A percentile compares a stretch with the other conserved stretches of the same genome.
These are phyloP conservation scores for Xylariaceae sp. DNA, from an alignment of 2,329 filamentous ascomycete species.

Conservation along the genomic window DNA sequence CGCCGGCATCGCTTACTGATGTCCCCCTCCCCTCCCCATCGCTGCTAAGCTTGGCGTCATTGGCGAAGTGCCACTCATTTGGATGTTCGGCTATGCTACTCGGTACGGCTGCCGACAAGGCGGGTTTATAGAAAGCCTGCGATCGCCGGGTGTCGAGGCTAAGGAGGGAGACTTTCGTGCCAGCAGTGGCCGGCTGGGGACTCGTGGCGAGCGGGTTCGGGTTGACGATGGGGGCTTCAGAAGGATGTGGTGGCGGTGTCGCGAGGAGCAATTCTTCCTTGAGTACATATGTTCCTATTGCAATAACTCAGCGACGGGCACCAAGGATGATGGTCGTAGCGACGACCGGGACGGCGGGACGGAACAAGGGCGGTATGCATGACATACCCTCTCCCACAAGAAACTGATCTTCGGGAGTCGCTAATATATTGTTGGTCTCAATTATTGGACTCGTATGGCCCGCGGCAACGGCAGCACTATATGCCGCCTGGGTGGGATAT, in stretches of 20 bases:
- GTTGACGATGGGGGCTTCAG: conserved; percentile 80
- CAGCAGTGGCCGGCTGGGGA: conserved; percentile 75
- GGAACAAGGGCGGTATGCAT: not conserved
- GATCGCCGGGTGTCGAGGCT: conserved; percentile 60
- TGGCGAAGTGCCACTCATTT: conserved; percentile 56
- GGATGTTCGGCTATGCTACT: conserved; percentile 59
- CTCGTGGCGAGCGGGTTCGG: conserved; percentile 87
- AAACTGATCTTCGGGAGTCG: conserved; percentile 82
- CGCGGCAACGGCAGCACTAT: conserved; percentile 66
- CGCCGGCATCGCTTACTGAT: conserved; percentile 48
- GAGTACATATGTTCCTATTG: conserved; percentile 76
- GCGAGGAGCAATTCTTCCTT: conserved; percentile 90
- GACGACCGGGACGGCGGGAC: not conserved
- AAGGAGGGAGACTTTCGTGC: conserved; percentile 78
- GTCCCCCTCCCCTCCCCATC: conserved; percentile 51
- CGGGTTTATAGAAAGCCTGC: conserved; percentile 51
- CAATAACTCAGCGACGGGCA: conserved; percentile 18
- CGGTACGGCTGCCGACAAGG: conserved; percentile 48
- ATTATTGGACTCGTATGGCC: conserved; percentile 70
- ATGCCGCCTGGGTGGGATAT: conserved; percentile 70
- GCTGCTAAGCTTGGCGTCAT: conserved; percentile 56
- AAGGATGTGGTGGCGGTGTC: conserved; percentile 91
- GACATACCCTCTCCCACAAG: conserved; percentile 81
- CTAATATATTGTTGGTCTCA: conserved; percentile 89
- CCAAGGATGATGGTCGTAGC: not conserved